A percentile compares a stretch with the other conserved stretches of the same genome.
phyloP scores from a whole-genome alignment of 2,329 filamentous ascomycete species.

The Ceratocystiopsis minuta region DNA sequence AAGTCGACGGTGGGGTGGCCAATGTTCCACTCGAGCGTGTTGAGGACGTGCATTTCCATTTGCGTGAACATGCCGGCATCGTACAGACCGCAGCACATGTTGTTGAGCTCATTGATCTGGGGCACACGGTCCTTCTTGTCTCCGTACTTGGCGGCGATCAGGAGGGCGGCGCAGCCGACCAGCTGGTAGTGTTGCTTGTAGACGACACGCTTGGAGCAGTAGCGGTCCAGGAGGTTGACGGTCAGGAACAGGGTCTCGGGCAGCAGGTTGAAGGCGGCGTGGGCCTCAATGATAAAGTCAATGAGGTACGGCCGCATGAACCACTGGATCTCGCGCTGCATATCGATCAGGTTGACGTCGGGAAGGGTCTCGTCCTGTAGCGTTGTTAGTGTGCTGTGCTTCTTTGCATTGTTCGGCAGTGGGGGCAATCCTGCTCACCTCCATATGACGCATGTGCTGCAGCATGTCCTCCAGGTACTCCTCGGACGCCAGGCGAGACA shows the following conservation, averaged over 20 bases:
- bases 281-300: constrained; percentile 94
- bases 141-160: constrained; percentile 96
- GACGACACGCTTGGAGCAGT: constrained; percentile 92
- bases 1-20: constrained; percentile 92
- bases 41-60: constrained; percentile 99
- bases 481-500: constrained; percentile 68
- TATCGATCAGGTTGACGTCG: constrained; percentile 94
- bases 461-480: constrained; percentile 92
- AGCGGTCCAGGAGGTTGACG: constrained; percentile 89
- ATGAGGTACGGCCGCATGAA: constrained; percentile 97
- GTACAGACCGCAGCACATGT: constrained; percentile 97
- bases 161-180: constrained; percentile 83
- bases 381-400: background rate
- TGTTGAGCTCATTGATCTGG: constrained; percentile 89
- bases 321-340: constrained; percentile 98
- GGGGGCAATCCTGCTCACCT: constrained; percentile 32
- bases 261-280: constrained; percentile 81
- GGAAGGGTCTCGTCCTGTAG: constrained; percentile 66
- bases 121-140: constrained; percentile 98
- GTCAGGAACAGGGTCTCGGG: constrained; percentile 93
- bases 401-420: background rate
- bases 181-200: constrained; percentile 99
- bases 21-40: constrained; percentile 90
- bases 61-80: constrained; percentile 99
- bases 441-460: constrained; percentile 89